A percentile compares a stretch with the other conserved stretches of the same genome.
These are phyloP conservation scores for Salix exigua DNA, from an alignment of 345 rosid species.

Conservation along the genomic window DNA sequence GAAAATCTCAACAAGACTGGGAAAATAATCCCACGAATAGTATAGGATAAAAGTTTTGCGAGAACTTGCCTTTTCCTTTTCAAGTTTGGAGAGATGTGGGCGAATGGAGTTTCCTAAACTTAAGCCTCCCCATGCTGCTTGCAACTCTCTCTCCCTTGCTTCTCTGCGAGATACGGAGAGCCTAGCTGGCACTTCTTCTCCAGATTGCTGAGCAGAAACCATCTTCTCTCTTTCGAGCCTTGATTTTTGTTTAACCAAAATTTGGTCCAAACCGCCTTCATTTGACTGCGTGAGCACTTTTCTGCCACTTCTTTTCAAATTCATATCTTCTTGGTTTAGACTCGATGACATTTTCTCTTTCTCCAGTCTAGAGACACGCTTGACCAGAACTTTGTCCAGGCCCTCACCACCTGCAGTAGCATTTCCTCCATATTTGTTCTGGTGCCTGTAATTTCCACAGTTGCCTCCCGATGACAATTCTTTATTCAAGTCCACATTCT, in stretches of 20 bases:
- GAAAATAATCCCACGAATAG: not conserved
- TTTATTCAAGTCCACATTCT: conserved; percentile 47
- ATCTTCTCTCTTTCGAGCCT: conserved; percentile 64
- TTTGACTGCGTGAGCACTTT: conserved; percentile 16
- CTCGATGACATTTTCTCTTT: conserved; percentile 32
- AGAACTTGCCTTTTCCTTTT: conserved; percentile 69
- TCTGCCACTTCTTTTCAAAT: conserved; percentile 11
- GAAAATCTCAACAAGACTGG: not conserved
- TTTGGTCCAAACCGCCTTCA: conserved; percentile 46
- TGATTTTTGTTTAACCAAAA: conserved; percentile 52
- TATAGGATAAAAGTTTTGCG: not conserved
- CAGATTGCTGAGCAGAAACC: conserved; percentile 25
- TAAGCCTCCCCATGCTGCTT: conserved; percentile 87
- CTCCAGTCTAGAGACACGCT: conserved; percentile 29
- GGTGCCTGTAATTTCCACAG: conserved; percentile 29
- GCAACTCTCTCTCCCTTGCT: conserved; percentile 75
- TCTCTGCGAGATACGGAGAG: conserved; percentile 46
- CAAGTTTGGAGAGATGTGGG: conserved; percentile 72
- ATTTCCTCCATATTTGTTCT: conserved; percentile 16
- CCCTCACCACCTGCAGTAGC: conserved; percentile 10
- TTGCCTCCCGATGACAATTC: conserved; percentile 28
- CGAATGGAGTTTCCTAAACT: conserved; percentile 68
- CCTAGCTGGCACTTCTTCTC: conserved; percentile 29
- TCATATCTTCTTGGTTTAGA: conserved; percentile 20
- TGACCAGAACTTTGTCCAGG: conserved; percentile 26